Percentiles rank a stretch among this genome's conserved stretches.
phyloP scores from a whole-genome alignment of 768 basidiomycete genomes.

The Tubosaeta brunneosetosa region DNA sequence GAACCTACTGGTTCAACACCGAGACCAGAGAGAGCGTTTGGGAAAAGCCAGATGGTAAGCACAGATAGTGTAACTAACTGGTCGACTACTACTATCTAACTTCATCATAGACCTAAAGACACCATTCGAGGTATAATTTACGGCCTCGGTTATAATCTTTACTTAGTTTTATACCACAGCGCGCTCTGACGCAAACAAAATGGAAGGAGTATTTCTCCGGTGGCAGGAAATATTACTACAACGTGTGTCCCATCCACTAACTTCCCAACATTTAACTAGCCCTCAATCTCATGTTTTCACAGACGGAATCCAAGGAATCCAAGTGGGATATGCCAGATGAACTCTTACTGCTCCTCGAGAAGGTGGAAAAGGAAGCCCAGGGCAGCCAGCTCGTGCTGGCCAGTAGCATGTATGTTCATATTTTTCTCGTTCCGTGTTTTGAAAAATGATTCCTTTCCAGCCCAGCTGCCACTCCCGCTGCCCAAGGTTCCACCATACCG shows the following conservation, averaged over 20 bases:
- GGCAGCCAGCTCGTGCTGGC: conserved; percentile 35
- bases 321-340: conserved; percentile 99
- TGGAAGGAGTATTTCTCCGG: conserved; percentile 98
- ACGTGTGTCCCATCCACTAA: conserved; percentile 43
- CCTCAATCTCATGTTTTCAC: conserved; percentile 7
- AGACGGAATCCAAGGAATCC: conserved; percentile 87
- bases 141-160: not conserved
- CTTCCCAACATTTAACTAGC: not conserved
- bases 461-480: conserved; percentile 38
- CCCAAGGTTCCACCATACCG: conserved; percentile 36
- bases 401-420: conserved; percentile 19
- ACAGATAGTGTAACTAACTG: not conserved
- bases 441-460: conserved; percentile 12
- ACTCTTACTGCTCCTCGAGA: conserved; percentile 76
- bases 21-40: conserved; percentile 87
- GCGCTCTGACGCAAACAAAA: conserved; percentile 81
- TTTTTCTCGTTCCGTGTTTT: not conserved
- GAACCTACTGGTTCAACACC: conserved; percentile 97
- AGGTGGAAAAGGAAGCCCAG: conserved; percentile 72
- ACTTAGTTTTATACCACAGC: conserved; percentile 39
- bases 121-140: conserved; percentile 70
- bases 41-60: conserved; percentile 93
- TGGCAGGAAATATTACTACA: conserved; percentile 87
- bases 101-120: conserved; percentile 71
- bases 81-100: conserved; percentile 2